Base-by-base conservation (phyloP, 1,139 yeast species). In the Saccharomyces hybrid region DNA sequence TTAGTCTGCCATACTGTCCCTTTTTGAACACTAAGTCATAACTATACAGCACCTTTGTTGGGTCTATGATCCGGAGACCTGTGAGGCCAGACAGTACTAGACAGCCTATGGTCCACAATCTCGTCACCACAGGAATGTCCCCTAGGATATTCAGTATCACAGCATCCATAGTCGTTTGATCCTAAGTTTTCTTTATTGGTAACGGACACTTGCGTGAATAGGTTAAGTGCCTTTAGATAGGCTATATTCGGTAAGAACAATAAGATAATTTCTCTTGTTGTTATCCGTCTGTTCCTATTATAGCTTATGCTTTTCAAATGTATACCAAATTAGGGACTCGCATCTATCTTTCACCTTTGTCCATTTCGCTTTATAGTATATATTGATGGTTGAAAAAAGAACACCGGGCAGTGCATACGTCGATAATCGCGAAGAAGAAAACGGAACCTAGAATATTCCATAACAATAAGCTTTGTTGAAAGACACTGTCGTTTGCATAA, bases 21-120 rank as follows among this genome's bases (percentile, higher is more conserved):
- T 60, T 67, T 51, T 57, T 61, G 56, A 67, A 66, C n/a, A 62
- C 69, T 26, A 65, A 55, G 41, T 67, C 70, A 55, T 59, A 68
- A 48, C 57, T 64, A 54, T 67, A 68, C 28, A 66, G 48, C 23
- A 60, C 53, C 53, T 59, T 62, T 3, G 61, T 51, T 2, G 61
- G 53, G 31, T 65, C 64, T 4, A 68, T 53, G 2, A 65, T 50
- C 9, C 62, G 58, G 2, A 65, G 59, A 23, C 62, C 55, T 8
- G 61, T 59, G 13, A 65, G 54, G 13, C 64, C 56, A 1, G 68
- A 60, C 30, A 66, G 54, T 16, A 57, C 61, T 6, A 67, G 49
- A 44, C 65, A 60, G 5, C 70, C 69, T 5, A 63, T 51, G 8
- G 62, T 59, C 69, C 70, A 68, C 13, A 56, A 48, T 52, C 61